phyloP scores from a whole-genome alignment of 2,329 filamentous ascomycete species.

The Penicillium hordei region DNA sequence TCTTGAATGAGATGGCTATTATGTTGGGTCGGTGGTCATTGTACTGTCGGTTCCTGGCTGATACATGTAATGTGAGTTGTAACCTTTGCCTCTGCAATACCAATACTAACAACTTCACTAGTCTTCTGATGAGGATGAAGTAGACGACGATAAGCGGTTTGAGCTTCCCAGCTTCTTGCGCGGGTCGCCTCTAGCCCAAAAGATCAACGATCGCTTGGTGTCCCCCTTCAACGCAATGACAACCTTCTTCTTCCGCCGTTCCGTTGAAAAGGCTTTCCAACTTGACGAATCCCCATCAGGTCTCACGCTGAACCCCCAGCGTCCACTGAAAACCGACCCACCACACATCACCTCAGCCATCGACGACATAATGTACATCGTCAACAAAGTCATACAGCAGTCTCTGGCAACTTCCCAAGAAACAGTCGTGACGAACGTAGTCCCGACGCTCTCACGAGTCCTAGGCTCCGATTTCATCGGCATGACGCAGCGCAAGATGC shows the following conservation, averaged over 20 bases:
- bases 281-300: slow-evolving; percentile 84
- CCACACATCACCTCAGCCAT: slow-evolving; percentile 94
- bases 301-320: slow-evolving; percentile 72
- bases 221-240: slow-evolving; percentile 88
- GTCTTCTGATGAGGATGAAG: slow-evolving; percentile 49
- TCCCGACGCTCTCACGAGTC: slow-evolving; percentile 76
- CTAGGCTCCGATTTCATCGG: slow-evolving; percentile 88
- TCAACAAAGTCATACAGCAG: slow-evolving; percentile 85
- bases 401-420: slow-evolving; percentile 83
- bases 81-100: neutral
- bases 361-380: slow-evolving; percentile 99
- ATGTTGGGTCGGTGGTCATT: slow-evolving; percentile 95
- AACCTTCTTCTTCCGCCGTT: slow-evolving; percentile 93
- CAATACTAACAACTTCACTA: slow-evolving; percentile 9
- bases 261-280: slow-evolving; percentile 96
- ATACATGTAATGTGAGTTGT: slow-evolving; percentile 72
- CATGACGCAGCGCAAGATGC: slow-evolving; percentile 97
- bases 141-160: slow-evolving; percentile 57
- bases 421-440: slow-evolving; percentile 71
- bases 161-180: slow-evolving; percentile 70
- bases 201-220: slow-evolving; percentile 71
- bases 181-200: slow-evolving; percentile 77
- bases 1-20: slow-evolving; percentile 82
- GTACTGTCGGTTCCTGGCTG: slow-evolving; percentile 83
- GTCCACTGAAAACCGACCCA: slow-evolving; percentile 70